A percentile compares a stretch with the other conserved stretches of the same genome.
phyloP scores from a whole-genome alignment of 306 rosid species.

The Luffa aegyptiaca region DNA sequence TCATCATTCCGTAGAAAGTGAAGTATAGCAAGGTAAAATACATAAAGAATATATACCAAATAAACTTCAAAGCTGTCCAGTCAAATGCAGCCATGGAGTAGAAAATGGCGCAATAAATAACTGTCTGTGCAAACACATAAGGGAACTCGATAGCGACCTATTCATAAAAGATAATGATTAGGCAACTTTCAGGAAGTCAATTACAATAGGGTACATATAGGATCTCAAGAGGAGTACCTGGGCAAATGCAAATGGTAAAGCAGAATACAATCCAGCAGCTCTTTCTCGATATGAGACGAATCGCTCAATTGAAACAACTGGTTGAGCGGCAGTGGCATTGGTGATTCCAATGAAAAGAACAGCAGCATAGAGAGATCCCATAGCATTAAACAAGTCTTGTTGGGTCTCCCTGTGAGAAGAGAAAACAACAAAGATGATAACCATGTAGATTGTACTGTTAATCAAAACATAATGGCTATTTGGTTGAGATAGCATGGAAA shows the following conservation, averaged over 20 bases:
- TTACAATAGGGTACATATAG: background rate
- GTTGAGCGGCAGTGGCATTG: constrained; percentile 89
- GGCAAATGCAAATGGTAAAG: constrained; percentile 90
- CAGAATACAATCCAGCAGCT: constrained; percentile 94
- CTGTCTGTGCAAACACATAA: constrained; percentile 74
- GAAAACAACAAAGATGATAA: background rate
- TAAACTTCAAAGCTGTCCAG: constrained; percentile 64
- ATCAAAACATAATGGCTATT: background rate
- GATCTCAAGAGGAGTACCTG: constrained; percentile 44
- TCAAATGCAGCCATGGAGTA: constrained; percentile 82
- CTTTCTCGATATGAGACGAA: constrained; percentile 94
- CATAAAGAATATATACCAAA: constrained; percentile 92
- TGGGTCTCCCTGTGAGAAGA: constrained; percentile 56
- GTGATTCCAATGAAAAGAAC: constrained; percentile 82
- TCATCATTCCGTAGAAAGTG: constrained; percentile 99
- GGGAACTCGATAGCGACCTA: constrained; percentile 67
- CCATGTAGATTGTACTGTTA: background rate
- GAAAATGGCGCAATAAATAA: constrained; percentile 72
- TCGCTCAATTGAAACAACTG: constrained; percentile 90
- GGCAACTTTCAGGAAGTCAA: constrained; percentile 15
- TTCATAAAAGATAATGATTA: constrained; percentile 13
- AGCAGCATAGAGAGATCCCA: constrained; percentile 95
- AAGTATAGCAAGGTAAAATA: constrained; percentile 91
- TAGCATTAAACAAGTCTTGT: constrained; percentile 82
- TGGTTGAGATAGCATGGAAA: background rate